These are phyloP conservation scores for Leptodontidium sp. DNA, from an alignment of 2,329 filamentous ascomycete species.

Conservation along the genomic window DNA sequence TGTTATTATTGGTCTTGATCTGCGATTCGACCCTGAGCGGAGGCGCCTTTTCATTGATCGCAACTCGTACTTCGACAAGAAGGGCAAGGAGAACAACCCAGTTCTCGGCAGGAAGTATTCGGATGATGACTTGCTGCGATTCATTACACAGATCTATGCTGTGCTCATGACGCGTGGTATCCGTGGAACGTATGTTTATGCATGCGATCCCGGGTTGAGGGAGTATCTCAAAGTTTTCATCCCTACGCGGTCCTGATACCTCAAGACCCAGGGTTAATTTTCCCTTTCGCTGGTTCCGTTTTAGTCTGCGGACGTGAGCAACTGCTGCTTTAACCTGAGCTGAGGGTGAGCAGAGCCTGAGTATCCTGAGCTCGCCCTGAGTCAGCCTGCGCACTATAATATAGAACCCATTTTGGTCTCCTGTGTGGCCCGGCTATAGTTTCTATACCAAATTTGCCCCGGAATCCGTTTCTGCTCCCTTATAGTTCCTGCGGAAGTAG, in stretches of 20 bases:
- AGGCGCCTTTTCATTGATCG: conserved; percentile 33
- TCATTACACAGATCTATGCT: conserved; percentile 33
- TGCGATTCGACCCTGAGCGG: conserved; percentile 30
- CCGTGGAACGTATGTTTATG: conserved; percentile 30
- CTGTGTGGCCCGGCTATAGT: not conserved
- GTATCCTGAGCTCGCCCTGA: not conserved
- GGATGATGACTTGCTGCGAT: conserved; percentile 32
- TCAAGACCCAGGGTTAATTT: no score
- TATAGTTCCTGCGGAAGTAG: not conserved
- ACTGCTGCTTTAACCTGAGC: not conserved
- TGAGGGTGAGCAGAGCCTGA: not conserved
- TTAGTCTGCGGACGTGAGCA: no score
- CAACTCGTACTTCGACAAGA: conserved; percentile 31
- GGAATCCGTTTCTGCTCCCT: not conserved
- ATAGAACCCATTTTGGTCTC: no score
- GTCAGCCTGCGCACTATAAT: not conserved
- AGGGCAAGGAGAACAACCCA: conserved; percentile 33
- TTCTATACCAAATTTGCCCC: not conserved
- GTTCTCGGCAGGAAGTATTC: conserved; percentile 31
- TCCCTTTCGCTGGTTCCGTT: no score
- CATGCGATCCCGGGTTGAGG: conserved; percentile 28
- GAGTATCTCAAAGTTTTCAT: conserved; percentile 32
- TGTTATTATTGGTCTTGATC: conserved; percentile 27
- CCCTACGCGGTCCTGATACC: conserved; percentile 19
- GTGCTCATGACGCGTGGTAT: conserved; percentile 33